Conservation (phyloP, 345 rosid species). For the Combretum micranthum region DNA sequence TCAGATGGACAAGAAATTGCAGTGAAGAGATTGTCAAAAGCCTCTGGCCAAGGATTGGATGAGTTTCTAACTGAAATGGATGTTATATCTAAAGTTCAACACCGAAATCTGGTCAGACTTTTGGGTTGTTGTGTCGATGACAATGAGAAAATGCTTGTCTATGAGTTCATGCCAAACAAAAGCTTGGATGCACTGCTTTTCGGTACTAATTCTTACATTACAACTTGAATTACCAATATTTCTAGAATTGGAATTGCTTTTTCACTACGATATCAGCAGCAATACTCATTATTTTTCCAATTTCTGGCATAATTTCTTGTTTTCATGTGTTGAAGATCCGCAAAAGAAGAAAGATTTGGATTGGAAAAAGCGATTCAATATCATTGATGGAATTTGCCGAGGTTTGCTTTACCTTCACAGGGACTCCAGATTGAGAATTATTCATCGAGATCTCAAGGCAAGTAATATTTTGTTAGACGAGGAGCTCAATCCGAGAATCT, state of each 20-base stretch:
- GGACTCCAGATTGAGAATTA: slow-evolving; percentile 21
- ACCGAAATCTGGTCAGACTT: slow-evolving; percentile 23
- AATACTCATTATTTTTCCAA: too few species aligned
- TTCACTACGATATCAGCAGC: too few species aligned
- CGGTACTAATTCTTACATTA: slow-evolving; percentile 3
- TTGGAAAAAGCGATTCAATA: slow-evolving; percentile 13
- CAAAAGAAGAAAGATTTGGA: background rate
- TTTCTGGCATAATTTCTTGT: background rate
- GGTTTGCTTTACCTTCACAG: slow-evolving; percentile 22
- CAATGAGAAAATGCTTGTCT: slow-evolving; percentile 14
- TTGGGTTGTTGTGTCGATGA: slow-evolving; percentile 20
- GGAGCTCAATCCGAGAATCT: slow-evolving; percentile 21
- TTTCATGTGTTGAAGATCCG: slow-evolving; percentile 1
- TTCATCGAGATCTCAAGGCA: slow-evolving; percentile 43
- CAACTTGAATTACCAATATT: too few species aligned
- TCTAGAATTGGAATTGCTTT: too few species aligned
- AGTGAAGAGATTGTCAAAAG: slow-evolving; percentile 22
- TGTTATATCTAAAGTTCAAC: slow-evolving; percentile 25
- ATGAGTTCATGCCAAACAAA: slow-evolving; percentile 16
- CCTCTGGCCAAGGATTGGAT: slow-evolving; percentile 16
- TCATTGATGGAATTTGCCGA: slow-evolving; percentile 14
- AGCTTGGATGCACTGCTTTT: slow-evolving; percentile 21
- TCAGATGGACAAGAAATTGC: slow-evolving; percentile 23
- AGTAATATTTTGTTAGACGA: slow-evolving; percentile 22
- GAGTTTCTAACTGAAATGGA: slow-evolving; percentile 30